Conservation (phyloP, 768 basidiomycete species). For the Amanita muscaria region DNA sequence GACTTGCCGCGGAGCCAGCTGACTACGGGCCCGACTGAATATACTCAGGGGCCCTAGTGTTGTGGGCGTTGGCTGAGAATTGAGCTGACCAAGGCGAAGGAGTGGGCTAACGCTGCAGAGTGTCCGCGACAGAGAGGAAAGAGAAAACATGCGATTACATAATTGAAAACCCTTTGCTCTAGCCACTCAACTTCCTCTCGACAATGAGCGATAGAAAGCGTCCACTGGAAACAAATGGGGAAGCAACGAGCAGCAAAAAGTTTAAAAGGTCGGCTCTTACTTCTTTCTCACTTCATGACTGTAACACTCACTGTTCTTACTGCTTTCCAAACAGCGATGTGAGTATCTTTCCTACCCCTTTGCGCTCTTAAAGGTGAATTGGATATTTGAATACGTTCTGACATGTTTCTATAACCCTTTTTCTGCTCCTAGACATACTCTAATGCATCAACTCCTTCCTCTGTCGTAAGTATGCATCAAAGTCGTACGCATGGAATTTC, state of each 20-base stretch:
- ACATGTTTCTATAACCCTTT: constrained; percentile 65
- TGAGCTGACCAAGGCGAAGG: constrained; percentile 11
- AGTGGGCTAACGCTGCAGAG: constrained; percentile 14
- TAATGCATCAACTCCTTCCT: constrained; percentile 34
- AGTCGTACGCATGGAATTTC: too few relatives aligned
- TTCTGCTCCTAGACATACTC: constrained; percentile 40
- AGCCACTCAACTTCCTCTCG: background rate
- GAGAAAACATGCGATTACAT: constrained; percentile 31
- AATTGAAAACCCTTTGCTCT: background rate
- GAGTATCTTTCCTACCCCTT: constrained; percentile 37
- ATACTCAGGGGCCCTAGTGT: constrained; percentile 25
- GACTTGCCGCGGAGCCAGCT: constrained; percentile 77
- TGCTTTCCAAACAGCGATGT: constrained; percentile 47
- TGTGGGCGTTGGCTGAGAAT: constrained; percentile 16
- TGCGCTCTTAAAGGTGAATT: constrained; percentile 64
- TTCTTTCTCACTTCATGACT: constrained; percentile 7
- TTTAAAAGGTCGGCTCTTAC: constrained; percentile 49
- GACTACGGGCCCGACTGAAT: constrained; percentile 40
- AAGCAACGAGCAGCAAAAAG: constrained; percentile 45
- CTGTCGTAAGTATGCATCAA: constrained; percentile 32
- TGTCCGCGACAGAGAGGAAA: constrained; percentile 28
- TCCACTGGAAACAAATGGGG: constrained; percentile 45
- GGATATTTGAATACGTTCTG: constrained; percentile 39
- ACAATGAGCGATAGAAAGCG: constrained; percentile 66
- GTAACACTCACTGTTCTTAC: constrained; percentile 12